A percentile compares a stretch with the other conserved stretches of the same genome.
Evolutionary conservation across 345 rosid genomes (phyloP).

Genomic region (Citrus hindsii): DNA sequence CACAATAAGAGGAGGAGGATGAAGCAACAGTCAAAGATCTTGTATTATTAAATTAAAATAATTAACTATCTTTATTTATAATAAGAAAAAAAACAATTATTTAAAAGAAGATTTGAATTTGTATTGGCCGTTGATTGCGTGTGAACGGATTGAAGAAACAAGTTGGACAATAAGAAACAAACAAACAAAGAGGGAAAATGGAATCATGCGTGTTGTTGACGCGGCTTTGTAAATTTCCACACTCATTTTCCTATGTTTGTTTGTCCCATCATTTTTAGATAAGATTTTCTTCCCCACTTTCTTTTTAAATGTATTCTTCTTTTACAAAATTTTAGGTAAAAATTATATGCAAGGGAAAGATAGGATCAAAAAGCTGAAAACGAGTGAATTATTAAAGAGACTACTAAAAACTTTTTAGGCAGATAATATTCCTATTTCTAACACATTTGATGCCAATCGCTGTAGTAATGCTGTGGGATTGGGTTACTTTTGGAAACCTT

Average conservation of each 20-base stretch:
- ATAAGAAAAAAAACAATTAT: too few species aligned
- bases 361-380: neutral
- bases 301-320: too few species aligned
- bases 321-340: too few species aligned
- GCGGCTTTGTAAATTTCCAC: conserved; percentile 22
- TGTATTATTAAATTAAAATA: neutral
- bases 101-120: neutral
- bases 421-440: neutral
- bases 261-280: neutral
- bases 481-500: neutral
- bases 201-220: conserved; percentile 21
- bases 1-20: neutral
- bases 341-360: too few species aligned
- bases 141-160: conserved; percentile 18
- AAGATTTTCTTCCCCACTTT: neutral
- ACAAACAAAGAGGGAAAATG: conserved; percentile 6
- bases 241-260: neutral
- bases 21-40: conserved; percentile 20
- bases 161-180: conserved; percentile 21
- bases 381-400: neutral
- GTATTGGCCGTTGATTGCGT: neutral
- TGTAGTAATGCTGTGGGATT: neutral
- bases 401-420: neutral
- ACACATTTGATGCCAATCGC: neutral
- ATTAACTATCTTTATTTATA: too few species aligned